phyloP scores from a whole-genome alignment of 176 grass and related monocot species.

The Typha latifolia region DNA sequence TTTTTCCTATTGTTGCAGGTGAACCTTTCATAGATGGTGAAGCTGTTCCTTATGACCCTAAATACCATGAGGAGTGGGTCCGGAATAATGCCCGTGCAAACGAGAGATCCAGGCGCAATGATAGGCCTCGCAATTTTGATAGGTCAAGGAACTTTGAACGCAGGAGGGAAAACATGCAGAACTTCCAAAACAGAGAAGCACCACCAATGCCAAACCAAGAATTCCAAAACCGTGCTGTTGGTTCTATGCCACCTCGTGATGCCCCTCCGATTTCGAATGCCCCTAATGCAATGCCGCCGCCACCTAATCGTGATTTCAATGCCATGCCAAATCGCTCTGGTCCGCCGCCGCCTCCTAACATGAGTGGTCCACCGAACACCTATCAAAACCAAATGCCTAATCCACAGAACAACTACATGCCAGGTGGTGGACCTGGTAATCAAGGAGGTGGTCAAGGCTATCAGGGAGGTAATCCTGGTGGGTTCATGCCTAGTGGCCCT shows the following conservation, averaged over 20 bases:
- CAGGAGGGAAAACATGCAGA: slow-evolving; percentile 74
- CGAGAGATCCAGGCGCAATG: slow-evolving; percentile 55
- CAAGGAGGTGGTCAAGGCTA: slow-evolving; percentile 30
- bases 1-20: slow-evolving; percentile 32
- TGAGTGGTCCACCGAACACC: slow-evolving; percentile 9
- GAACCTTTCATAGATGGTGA: slow-evolving; percentile 91
- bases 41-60: slow-evolving; percentile 74
- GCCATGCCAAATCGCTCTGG: background rate
- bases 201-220: slow-evolving; percentile 14
- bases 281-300: slow-evolving; percentile 23
- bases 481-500: background rate
- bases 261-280: slow-evolving; percentile 26
- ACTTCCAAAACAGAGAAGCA: slow-evolving; percentile 50
- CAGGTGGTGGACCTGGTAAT: slow-evolving; percentile 24
- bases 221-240: slow-evolving; percentile 13
- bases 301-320: slow-evolving; percentile 3
- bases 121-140: slow-evolving; percentile 79
- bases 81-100: slow-evolving; percentile 53
- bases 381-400: slow-evolving; percentile 33
- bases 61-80: slow-evolving; percentile 88
- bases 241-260: slow-evolving; percentile 19
- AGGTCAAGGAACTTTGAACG: slow-evolving; percentile 76
- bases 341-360: slow-evolving; percentile 15
- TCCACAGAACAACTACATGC: slow-evolving; percentile 24
- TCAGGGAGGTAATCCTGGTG: slow-evolving; percentile 13